phyloP scores from a whole-genome alignment of 768 basidiomycete species.

The Suillus discolor region DNA sequence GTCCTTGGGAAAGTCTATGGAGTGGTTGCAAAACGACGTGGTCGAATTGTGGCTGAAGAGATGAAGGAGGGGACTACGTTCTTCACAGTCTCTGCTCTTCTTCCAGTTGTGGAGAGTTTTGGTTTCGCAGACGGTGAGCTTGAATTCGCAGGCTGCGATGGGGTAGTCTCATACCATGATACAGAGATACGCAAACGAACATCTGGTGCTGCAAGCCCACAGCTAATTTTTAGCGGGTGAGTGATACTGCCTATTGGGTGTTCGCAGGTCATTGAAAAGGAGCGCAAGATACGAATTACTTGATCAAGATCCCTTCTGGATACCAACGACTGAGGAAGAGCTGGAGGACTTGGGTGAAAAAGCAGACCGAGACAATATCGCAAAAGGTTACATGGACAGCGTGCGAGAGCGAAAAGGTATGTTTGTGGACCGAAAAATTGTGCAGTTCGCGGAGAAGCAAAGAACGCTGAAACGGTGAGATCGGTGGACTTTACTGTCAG shows the following conservation, averaged over 20 bases:
- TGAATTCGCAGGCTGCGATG: not conserved
- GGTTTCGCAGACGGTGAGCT: constrained; percentile 91
- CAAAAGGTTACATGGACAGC: constrained; percentile 87
- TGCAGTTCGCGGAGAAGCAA: constrained; percentile 97
- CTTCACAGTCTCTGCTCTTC: constrained; percentile 86
- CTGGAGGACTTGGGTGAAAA: constrained; percentile 97
- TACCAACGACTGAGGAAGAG: constrained; percentile 95
- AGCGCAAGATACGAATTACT: constrained; percentile 81
- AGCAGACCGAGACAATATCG: constrained; percentile 90
- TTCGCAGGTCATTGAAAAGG: constrained; percentile 19
- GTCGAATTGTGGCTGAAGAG: constrained; percentile 93
- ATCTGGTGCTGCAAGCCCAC: constrained; percentile 96
- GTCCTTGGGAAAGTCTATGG: constrained; percentile 97
- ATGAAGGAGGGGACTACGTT: constrained; percentile 98
- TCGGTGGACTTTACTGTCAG: constrained; percentile 7
- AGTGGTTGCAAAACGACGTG: constrained; percentile 89
- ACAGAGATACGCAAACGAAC: constrained; percentile 94
- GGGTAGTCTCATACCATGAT: constrained; percentile 5
- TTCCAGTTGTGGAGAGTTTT: constrained; percentile 97
- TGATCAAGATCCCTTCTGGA: constrained; percentile 96
- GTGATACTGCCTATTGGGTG: constrained; percentile 24
- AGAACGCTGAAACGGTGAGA: constrained; percentile 72
- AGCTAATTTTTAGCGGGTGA: constrained; percentile 94
- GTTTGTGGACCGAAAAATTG: constrained; percentile 94
- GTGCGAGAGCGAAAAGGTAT: constrained; percentile 93